phyloP scores from a whole-genome alignment of 1,284 basidiomycete genomes.

The Microbotryum scabiosae region DNA sequence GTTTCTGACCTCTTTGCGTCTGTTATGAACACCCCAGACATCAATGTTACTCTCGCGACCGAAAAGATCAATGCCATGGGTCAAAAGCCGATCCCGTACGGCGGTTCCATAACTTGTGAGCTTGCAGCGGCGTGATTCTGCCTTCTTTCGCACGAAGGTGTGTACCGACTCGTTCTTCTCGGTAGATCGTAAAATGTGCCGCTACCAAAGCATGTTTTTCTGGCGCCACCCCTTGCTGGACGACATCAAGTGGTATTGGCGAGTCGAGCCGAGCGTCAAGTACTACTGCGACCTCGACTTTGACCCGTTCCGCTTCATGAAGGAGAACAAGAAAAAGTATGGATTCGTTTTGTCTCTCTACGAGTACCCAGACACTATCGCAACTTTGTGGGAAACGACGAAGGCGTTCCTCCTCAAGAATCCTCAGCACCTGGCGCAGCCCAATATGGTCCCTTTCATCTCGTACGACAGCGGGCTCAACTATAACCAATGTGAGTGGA shows the following conservation, averaged over 20 bases:
- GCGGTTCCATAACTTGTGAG: slow-evolving; percentile 54
- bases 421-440: slow-evolving; percentile 57
- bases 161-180: slow-evolving; percentile 31
- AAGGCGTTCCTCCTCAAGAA: slow-evolving; percentile 55
- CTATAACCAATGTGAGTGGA: slow-evolving; percentile 56
- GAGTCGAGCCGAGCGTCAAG: slow-evolving; percentile 49
- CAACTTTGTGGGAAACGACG: slow-evolving; percentile 55
- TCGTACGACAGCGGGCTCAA: slow-evolving; percentile 59
- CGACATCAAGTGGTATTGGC: slow-evolving; percentile 88
- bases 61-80: slow-evolving; percentile 53
- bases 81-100: slow-evolving; percentile 76
- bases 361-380: slow-evolving; percentile 70
- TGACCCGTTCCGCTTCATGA: slow-evolving; percentile 34
- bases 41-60: too few relatives aligned
- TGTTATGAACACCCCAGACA: too few relatives aligned
- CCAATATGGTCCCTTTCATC: slow-evolving; percentile 66
- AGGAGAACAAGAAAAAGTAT: slow-evolving; percentile 16
- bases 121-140: background rate
- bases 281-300: slow-evolving; percentile 33
- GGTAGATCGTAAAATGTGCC: slow-evolving; percentile 79
- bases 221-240: slow-evolving; percentile 45
- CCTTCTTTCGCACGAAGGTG: background rate
- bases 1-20: too few relatives aligned
- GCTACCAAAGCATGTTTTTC: slow-evolving; percentile 61
- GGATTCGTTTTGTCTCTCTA: slow-evolving; percentile 51